Evolutionary conservation across 1,284 basidiomycete species (phyloP), one percentile per base, ranked within the genome.

Genomic region (Fereydounia khargensis): DNA sequence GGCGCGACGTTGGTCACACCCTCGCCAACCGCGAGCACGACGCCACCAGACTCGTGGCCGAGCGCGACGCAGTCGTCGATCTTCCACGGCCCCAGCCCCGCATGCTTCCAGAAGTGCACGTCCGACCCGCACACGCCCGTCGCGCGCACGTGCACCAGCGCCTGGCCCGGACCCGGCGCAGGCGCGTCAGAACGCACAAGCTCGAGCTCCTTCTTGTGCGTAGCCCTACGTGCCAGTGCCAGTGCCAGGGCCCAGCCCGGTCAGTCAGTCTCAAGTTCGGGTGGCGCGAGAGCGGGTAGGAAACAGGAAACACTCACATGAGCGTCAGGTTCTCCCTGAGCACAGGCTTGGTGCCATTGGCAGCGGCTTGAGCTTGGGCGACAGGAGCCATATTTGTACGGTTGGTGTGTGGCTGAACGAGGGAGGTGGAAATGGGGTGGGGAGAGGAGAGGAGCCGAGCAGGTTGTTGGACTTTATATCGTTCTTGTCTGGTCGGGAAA

Each of bases 51-150:
- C 43, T 73, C 70, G 57, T 73, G 70, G 20, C 70, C 70, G 16
- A 69, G 55, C 8, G 67, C 69, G 19, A 61, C 65, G 46, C 65
- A 59, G 25, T 63, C 35, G 14, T 56, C 59, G 36, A 73, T 70
- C 55, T 65, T 68, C 67, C 65, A 61, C 5, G 65, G 66, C 3
- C 58, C 68, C 4, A 66, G 52, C 23, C 61, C 66, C 28, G 56
- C 80, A 55, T 81, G 80, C 67, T 80, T 78, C 79, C 79, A 81
- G 60, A 81, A 81, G 61, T 81, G 80, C 2, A 80, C 79, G 56
- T 80, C 79, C 19, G 60, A 64, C 13, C 63, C 59, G 24, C 61
- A 65, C 13, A 64, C 57, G 6, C 68, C 70, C 6, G 70, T 73
- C 21, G 69, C 66, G 18, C 60, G 54, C 21, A 73, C 57, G 39